A percentile compares a stretch with the other conserved stretches of the same genome.
phyloP scores from a whole-genome alignment of 1,284 basidiomycete genomes.

The Cutaneotrichosporon cutaneum region DNA sequence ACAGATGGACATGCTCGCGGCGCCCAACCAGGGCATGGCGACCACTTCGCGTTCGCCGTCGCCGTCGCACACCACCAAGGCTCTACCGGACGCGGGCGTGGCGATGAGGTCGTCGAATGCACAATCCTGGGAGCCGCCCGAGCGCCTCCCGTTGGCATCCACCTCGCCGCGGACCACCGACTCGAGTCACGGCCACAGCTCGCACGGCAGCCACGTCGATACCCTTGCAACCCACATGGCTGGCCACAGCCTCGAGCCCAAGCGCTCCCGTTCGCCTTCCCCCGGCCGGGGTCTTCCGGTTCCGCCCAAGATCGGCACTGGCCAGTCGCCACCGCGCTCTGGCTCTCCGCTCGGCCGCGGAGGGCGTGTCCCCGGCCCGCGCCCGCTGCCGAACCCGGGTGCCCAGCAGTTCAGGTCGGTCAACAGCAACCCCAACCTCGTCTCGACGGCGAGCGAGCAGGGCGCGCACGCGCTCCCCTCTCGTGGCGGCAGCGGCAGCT shows the following conservation, averaged over 20 bases:
- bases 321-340: slow-evolving; percentile 25
- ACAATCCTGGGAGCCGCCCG: no score
- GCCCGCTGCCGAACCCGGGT: slow-evolving; percentile 42
- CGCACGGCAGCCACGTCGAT: slow-evolving; percentile 6
- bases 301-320: slow-evolving; percentile 16
- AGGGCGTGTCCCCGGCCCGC: slow-evolving; percentile 24
- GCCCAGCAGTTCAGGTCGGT: slow-evolving; percentile 21
- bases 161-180: slow-evolving; percentile 2
- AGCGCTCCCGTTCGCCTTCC: slow-evolving; percentile 38
- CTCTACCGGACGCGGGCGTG: neutral
- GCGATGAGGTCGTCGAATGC: no score
- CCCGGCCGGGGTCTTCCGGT: slow-evolving; percentile 23
- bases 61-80: slow-evolving; percentile 23
- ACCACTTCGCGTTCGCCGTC: slow-evolving; percentile 45
- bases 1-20: slow-evolving; percentile 26
- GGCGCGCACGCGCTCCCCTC: neutral
- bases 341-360: slow-evolving; percentile 35
- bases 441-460: slow-evolving; percentile 1
- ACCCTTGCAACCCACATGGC: neutral
- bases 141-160: no score
- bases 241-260: neutral
- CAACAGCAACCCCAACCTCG: slow-evolving; percentile 18
- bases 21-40: slow-evolving; percentile 10
- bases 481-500: slow-evolving; percentile 12
- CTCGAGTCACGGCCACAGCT: slow-evolving; percentile 9